These are phyloP conservation scores for Hura crepitans DNA, from an alignment of 441 rosid genomes.

Conservation along the genomic window DNA sequence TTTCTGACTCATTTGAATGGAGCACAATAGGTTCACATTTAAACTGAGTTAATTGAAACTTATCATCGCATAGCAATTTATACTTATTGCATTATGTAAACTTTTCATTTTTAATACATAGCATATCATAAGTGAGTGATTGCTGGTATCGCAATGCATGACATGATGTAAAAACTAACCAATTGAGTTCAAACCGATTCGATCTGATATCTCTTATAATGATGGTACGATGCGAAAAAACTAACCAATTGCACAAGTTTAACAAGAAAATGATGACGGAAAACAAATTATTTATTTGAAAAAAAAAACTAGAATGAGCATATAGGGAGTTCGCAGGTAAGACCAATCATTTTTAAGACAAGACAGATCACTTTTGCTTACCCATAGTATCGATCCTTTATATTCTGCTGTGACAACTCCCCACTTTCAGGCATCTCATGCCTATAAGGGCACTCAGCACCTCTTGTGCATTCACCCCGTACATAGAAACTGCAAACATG, in stretches of 20 bases:
- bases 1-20: not conserved
- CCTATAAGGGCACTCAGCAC: constrained; percentile 90
- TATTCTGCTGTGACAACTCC: constrained; percentile 89
- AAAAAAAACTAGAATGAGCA: not conserved
- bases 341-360: not conserved
- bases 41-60: not conserved
- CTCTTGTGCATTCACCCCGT: constrained; percentile 92
- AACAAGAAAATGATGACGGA: not conserved
- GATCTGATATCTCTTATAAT: no score
- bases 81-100: not conserved
- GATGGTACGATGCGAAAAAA: not conserved
- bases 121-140: not conserved
- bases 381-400: constrained; percentile 97
- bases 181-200: no score
- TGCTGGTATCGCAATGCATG: not conserved
- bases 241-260: not conserved
- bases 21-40: not conserved
- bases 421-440: constrained; percentile 98
- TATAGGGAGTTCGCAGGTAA: not conserved
- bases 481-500: constrained; percentile 91
- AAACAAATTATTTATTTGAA: not conserved
- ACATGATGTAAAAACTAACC: not conserved
- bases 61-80: not conserved
- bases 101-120: not conserved
- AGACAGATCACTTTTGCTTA: constrained; percentile 30